Evolutionary conservation across 352 stramenopile species (phyloP), one percentile per base, ranked within the genome.

Genomic region (Bremia lactucae): DNA sequence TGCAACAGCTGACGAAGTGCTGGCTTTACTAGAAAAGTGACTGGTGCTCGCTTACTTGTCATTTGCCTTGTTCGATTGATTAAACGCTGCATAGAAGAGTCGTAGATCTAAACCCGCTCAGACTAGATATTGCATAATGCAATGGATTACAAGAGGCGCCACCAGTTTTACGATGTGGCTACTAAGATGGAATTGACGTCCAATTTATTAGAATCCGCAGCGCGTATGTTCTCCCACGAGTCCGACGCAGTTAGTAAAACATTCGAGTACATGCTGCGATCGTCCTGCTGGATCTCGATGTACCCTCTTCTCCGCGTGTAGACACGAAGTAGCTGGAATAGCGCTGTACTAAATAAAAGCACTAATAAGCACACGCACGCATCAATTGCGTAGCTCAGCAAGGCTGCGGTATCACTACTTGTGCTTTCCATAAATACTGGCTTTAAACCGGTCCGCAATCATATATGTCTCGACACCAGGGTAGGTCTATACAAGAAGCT

Each of bases 201-300:
- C 24, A 11, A 29, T 29, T 3, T 13, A 40, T 48, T 48, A 23
- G 16, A 13, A 6, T 47, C 33, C 9, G 31, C 26, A 23, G 55
- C 35, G 6, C 39, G 40, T 31, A 78, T 49, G 15, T 54, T 68
- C 26, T 85, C 74, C 64, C 65, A 83, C 47, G 77, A 90, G 44
- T 90, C 74, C 15, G 75, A 77, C 11, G 74, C 62, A 18, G 55
- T 55, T 41, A 73, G 60, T 20, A 90, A 68, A 46, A 68, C 46
- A 13, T 65, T 59, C 33, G 71, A 80, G 53, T 76, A 87, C 51
- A 90, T 68, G 33, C 34, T 53, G 36, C 63, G 60, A 49, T 81
- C 72, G 51, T 87, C 74, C 52, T 83, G 69, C 20, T 77, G 57
- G 38, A 87, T 75, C 36, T 72, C 59, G 25, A 59, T 53, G 52